Conservation (phyloP, 2,329 filamentous ascomycete species). For the Fusarium papillatum region DNA sequence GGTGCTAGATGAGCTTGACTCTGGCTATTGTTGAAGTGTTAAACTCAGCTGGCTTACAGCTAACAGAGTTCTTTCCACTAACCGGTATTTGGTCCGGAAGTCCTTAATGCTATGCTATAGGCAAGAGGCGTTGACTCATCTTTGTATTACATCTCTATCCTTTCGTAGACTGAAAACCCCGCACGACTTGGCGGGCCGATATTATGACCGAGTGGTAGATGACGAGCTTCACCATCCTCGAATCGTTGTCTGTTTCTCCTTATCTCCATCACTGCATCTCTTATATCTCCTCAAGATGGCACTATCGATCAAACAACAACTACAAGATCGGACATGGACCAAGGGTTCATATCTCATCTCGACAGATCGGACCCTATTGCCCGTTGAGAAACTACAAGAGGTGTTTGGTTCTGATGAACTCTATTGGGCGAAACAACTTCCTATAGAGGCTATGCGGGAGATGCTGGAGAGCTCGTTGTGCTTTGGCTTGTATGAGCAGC, state of each 20-base stretch:
- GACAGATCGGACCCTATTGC: slow-evolving; percentile 13
- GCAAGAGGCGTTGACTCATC: background rate
- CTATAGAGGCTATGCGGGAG: slow-evolving; percentile 57
- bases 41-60: too few species aligned
- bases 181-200: background rate
- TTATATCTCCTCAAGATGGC: background rate
- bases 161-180: background rate
- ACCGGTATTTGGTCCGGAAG: background rate
- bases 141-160: background rate
- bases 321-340: background rate
- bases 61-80: too few species aligned
- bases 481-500: slow-evolving; percentile 64
- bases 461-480: slow-evolving; percentile 67
- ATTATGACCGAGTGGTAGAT: background rate
- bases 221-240: background rate
- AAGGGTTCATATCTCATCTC: background rate
- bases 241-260: background rate
- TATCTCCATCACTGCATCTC: background rate
- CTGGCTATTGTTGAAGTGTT: too few species aligned
- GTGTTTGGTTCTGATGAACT: slow-evolving; percentile 64
- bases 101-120: background rate
- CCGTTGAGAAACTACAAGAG: slow-evolving; percentile 55
- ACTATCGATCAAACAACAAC: background rate
- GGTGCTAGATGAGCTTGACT: too few species aligned
- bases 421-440: slow-evolving; percentile 66